A percentile compares a stretch with the other conserved stretches of the same genome.
These are phyloP conservation scores for Fusarium fracticaudum DNA, from an alignment of 2,329 filamentous ascomycete genomes.

Conservation along the genomic window DNA sequence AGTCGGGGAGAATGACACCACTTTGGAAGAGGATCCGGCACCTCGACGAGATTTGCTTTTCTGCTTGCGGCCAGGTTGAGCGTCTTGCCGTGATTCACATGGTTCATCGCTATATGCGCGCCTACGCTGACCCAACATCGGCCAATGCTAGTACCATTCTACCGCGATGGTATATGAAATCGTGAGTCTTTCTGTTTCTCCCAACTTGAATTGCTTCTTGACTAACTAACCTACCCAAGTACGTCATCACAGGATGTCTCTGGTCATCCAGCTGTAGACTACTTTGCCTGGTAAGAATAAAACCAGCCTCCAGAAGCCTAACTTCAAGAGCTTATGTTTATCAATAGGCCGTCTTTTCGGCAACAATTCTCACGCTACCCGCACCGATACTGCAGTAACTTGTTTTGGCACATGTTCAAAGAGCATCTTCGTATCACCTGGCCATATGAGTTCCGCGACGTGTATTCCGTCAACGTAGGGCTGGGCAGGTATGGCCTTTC, in stretches of 20 bases:
- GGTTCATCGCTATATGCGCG: not conserved
- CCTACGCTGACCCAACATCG: not conserved
- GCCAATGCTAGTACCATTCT: not conserved
- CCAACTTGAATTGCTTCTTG: too few species aligned
- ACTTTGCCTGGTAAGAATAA: not conserved
- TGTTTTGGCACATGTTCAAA: not conserved
- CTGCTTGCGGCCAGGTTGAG: not conserved
- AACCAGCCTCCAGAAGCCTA: accelerated
- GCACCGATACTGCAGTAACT: not conserved
- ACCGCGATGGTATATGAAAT: not conserved
- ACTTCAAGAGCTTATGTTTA: not conserved
- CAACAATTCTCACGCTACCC: not conserved
- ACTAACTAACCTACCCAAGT: not conserved
- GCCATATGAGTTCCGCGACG: not conserved
- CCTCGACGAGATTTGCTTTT: not conserved
- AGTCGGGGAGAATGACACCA: not conserved
- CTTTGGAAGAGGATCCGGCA: not conserved
- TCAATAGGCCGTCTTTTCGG: not conserved
- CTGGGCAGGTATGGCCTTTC: not conserved
- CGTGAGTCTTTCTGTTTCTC: not conserved
- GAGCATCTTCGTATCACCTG: not conserved
- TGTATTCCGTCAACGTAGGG: not conserved
- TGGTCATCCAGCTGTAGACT: not conserved
- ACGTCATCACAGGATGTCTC: not conserved
- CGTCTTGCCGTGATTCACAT: not conserved